A percentile compares a stretch with the other conserved stretches of the same genome.
Conservation (phyloP, 768 basidiomycete species). For the Mycena amicta region DNA sequence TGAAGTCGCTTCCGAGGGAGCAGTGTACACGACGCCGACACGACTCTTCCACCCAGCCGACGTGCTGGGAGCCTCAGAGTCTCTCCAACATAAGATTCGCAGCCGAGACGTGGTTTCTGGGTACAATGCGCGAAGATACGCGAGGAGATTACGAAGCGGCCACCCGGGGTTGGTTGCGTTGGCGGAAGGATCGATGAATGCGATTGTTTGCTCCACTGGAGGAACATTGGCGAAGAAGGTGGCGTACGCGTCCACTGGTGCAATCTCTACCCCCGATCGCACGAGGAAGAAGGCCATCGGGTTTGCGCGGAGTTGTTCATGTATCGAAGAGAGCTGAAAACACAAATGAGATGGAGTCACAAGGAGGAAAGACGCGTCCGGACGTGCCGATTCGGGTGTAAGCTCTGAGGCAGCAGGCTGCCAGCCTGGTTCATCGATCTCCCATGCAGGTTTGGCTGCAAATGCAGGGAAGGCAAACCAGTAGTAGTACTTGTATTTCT, state of each 20-base stretch:
- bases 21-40: slow-evolving; percentile 52
- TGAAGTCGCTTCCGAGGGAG: slow-evolving; percentile 21
- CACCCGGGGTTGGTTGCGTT: slow-evolving; percentile 77
- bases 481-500: slow-evolving; percentile 97
- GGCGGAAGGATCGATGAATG: slow-evolving; percentile 86
- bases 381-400: slow-evolving; percentile 42
- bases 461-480: slow-evolving; percentile 98
- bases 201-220: slow-evolving; percentile 46
- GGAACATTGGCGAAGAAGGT: slow-evolving; percentile 56
- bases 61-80: slow-evolving; percentile 49
- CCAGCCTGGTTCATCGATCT: slow-evolving; percentile 70
- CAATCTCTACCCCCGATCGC: slow-evolving; percentile 44
- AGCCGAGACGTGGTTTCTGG: slow-evolving; percentile 50
- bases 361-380: background rate
- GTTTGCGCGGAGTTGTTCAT: slow-evolving; percentile 45
- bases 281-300: slow-evolving; percentile 67
- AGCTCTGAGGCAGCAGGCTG: slow-evolving; percentile 48
- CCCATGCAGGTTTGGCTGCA: slow-evolving; percentile 88
- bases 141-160: slow-evolving; percentile 91
- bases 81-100: slow-evolving; percentile 79
- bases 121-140: slow-evolving; percentile 70
- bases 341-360: background rate
- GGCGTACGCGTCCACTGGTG: slow-evolving; percentile 57
- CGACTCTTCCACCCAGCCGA: slow-evolving; percentile 61
- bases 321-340: slow-evolving; percentile 55